These are phyloP conservation scores for Geoglossum glabrum DNA, from an alignment of 495 filamentous ascomycete genomes.

Conservation along the genomic window DNA sequence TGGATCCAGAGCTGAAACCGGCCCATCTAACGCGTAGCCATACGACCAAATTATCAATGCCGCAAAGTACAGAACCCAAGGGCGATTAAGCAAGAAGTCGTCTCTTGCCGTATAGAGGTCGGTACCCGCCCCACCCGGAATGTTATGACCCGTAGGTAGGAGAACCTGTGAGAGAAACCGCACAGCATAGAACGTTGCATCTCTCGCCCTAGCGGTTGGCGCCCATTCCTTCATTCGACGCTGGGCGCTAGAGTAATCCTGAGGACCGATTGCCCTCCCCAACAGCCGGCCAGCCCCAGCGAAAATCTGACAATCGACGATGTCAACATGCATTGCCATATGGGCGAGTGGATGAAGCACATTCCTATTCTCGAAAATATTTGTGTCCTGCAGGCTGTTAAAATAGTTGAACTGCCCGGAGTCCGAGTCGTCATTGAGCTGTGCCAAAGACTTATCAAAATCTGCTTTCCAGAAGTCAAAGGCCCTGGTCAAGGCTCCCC, in stretches of 20 bases:
- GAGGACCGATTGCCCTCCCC: conserved; percentile 62
- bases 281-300: conserved; percentile 68
- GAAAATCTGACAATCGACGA: conserved; percentile 94
- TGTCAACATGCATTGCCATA: conserved; percentile 95
- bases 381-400: conserved; percentile 35
- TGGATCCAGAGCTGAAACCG: conserved; percentile 32
- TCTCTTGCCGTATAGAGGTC: conserved; percentile 74
- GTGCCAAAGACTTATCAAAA: conserved; percentile 52
- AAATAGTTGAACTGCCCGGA: conserved; percentile 11
- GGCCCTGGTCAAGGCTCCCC: conserved; percentile 64
- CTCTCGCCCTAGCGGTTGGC: conserved; percentile 72
- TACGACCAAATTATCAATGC: conserved; percentile 89
- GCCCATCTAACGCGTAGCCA: conserved; percentile 76
- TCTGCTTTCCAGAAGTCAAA: conserved; percentile 93
- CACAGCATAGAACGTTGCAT: conserved; percentile 85
- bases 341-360: conserved; percentile 87
- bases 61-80: conserved; percentile 95
- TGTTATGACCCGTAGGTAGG: conserved; percentile 18
- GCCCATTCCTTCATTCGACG: conserved; percentile 85
- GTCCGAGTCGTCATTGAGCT: conserved; percentile 14
- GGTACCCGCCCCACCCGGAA: conserved; percentile 1
- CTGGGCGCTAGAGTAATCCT: conserved; percentile 62
- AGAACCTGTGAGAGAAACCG: conserved; percentile 71
- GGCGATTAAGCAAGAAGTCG: conserved; percentile 76
- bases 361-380: conserved; percentile 66